phyloP scores from a whole-genome alignment of 805 yeast genomes.

The Candida parachauliodes region DNA sequence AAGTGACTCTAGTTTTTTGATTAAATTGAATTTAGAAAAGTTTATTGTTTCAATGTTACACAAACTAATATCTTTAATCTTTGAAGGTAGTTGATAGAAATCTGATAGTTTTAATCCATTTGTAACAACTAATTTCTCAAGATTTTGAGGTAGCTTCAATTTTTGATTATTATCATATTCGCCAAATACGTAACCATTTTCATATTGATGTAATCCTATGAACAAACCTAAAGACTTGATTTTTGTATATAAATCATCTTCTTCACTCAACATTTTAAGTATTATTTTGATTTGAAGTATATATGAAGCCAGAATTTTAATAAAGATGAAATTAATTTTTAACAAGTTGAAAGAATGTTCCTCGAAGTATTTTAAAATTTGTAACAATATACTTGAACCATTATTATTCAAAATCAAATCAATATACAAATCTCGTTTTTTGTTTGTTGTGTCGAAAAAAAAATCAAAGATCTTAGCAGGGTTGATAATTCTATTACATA shows the following conservation, averaged over 20 bases:
- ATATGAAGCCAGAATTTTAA: slow-evolving; percentile 10
- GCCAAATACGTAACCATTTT: slow-evolving; percentile 7
- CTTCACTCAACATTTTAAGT: slow-evolving; percentile 4
- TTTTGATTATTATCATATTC: neutral
- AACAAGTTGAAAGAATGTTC: neutral
- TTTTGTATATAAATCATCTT: slow-evolving; percentile 3
- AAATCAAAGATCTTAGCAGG: slow-evolving; percentile 6
- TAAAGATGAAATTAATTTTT: slow-evolving; percentile 3
- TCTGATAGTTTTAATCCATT: slow-evolving; percentile 7
- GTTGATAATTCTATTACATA: slow-evolving; percentile 9
- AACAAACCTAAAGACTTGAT: slow-evolving; percentile 10
- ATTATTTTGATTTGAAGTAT: slow-evolving; percentile 5
- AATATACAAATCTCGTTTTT: slow-evolving; percentile 7
- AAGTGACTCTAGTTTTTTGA: slow-evolving; percentile 5
- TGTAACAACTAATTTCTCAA: slow-evolving; percentile 8
- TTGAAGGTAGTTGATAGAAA: slow-evolving; percentile 7
- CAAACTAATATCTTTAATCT: slow-evolving; percentile 7
- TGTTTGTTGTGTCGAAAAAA: slow-evolving; percentile 1
- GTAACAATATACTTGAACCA: slow-evolving; percentile 10
- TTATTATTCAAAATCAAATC: slow-evolving; percentile 10
- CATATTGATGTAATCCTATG: slow-evolving; percentile 9
- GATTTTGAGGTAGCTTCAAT: slow-evolving; percentile 7
- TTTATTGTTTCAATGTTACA: slow-evolving; percentile 4
- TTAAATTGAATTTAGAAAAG: slow-evolving; percentile 9
- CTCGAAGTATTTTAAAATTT: slow-evolving; percentile 8